Base-by-base conservation (phyloP, 2,329 filamentous ascomycete species). In the Lomentospora prolificans region DNA sequence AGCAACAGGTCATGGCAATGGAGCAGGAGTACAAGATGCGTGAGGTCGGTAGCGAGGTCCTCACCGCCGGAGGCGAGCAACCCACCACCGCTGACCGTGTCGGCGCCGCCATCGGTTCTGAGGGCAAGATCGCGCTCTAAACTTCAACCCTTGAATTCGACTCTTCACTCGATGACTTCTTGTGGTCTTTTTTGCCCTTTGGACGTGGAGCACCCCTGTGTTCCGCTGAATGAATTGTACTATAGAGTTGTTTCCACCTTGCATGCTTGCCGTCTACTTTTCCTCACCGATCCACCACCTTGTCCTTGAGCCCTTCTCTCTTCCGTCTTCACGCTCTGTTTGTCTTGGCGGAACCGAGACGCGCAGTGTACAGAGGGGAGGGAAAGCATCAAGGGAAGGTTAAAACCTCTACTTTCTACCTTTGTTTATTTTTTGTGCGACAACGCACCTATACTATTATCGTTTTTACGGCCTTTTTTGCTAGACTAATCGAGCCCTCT, bases 21-120 rank as follows among this genome's bases (percentile, higher is more conserved):
- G 94, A 99, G 83, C 85, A 90, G 72, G 92, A 96, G 77, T 90
- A 91, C 82, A 85, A 87, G 72, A 94, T 96, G 89, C 87, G 94
- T 71, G 89, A 96, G 81, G 83, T 87, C 66, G 90, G 90, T 60
- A 86, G 87, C 67, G 89, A 96, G 68, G 69, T 83, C 36, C 65
- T 84, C 58, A 81, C 78, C 10, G 76, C 74, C 19, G 44, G 41
- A 3, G 55, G 41, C 25, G 53, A 50, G 10, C 44, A 48, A 5
- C 27, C 65, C 55, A 71, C 66, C 58, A 80, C 78, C 4, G 76
- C 75, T 1, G 73, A 78, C 48, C 72, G 75, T 64, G 67, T 81
- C 41, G 72, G 73, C 48, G 74, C 74, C 4, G 77, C 74, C 12
- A 67, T 81, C n/a, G 76, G 75, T 36, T n/a, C 17, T 19, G 68